These are phyloP conservation scores for Ambrosiella cleistominuta DNA, from an alignment of 2,329 filamentous ascomycete species.

Conservation along the genomic window DNA sequence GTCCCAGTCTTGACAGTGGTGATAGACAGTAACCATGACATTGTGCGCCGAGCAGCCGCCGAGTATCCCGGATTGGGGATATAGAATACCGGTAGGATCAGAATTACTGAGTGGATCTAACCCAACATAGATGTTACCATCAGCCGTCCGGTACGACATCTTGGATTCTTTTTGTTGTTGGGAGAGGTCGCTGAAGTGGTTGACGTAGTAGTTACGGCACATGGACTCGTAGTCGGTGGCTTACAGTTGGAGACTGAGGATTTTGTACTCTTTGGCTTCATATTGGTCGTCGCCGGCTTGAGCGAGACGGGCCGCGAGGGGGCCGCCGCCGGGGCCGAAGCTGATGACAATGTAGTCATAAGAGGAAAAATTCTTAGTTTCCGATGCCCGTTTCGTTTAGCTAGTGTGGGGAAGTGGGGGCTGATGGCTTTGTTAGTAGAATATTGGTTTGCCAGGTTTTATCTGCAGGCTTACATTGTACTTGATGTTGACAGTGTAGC, in stretches of 20 bases:
- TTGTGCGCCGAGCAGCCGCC: slow-evolving; percentile 22
- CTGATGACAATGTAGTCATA: slow-evolving; percentile 47
- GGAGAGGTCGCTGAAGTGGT: slow-evolving; percentile 32
- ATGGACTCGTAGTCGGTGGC: slow-evolving; percentile 18
- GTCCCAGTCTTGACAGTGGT: slow-evolving; percentile 21
- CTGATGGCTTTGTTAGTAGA: neutral
- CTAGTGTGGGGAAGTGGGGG: neutral
- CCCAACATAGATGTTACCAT: slow-evolving; percentile 20
- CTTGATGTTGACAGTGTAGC: neutral
- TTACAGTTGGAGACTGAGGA: slow-evolving; percentile 17
- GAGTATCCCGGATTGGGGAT: slow-evolving; percentile 22
- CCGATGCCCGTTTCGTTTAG: neutral
- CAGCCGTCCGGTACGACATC: slow-evolving; percentile 22
- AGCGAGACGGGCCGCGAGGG: slow-evolving; percentile 36
- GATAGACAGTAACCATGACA: slow-evolving; percentile 18
- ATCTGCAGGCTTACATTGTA: neutral
- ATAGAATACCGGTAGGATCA: slow-evolving; percentile 24
- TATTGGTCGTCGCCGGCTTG: slow-evolving; percentile 39
- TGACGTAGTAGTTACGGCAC: slow-evolving; percentile 42
- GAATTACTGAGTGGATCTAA: slow-evolving; percentile 17
- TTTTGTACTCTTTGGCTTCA: slow-evolving; percentile 15
- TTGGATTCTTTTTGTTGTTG: slow-evolving; percentile 30
- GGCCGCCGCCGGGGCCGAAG: slow-evolving; percentile 36
- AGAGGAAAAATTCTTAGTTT: neutral
- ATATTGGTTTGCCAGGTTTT: neutral